A percentile compares a stretch with the other conserved stretches of the same genome.
Evolutionary conservation across 2,329 filamentous ascomycete species (phyloP).

Genomic region (Ascocoryne sarcoides): DNA sequence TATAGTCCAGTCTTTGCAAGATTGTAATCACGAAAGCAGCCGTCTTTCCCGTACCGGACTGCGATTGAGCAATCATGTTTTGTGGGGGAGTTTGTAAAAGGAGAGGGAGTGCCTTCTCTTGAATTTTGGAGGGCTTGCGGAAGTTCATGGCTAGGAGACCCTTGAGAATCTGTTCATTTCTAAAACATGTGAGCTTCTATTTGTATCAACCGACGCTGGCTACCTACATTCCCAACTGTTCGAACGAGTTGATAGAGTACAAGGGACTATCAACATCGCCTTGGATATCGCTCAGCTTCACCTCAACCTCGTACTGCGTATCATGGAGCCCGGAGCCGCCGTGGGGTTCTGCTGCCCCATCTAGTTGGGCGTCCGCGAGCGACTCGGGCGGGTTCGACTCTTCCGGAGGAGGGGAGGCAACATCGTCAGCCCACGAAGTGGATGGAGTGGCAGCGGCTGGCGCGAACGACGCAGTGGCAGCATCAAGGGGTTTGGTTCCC

Average conservation of each 20-base stretch:
- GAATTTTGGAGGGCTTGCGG: slow-evolving; percentile 93
- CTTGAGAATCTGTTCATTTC: slow-evolving; percentile 58
- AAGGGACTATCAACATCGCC: slow-evolving; percentile 79
- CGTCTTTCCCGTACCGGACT: slow-evolving; percentile 97
- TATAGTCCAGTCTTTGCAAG: slow-evolving; percentile 74
- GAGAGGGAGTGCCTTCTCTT: slow-evolving; percentile 86
- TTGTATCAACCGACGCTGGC: slow-evolving; percentile 1
- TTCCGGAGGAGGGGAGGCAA: slow-evolving; percentile 24
- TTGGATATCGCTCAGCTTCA: slow-evolving; percentile 85
- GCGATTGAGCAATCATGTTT: slow-evolving; percentile 98
- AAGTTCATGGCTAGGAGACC: slow-evolving; percentile 78
- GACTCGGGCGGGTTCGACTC: slow-evolving; percentile 3
- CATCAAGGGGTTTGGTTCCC: slow-evolving; percentile 12
- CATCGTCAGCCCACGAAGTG: slow-evolving; percentile 35
- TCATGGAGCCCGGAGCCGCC: slow-evolving; percentile 53
- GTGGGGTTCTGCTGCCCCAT: slow-evolving; percentile 35
- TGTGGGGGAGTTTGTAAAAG: slow-evolving; percentile 77
- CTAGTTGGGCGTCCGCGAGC: slow-evolving; percentile 29
- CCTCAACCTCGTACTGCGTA: slow-evolving; percentile 78
- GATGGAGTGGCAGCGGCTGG: slow-evolving; percentile 23
- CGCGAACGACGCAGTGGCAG: slow-evolving; percentile 10
- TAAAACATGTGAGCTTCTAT: slow-evolving; percentile 21
- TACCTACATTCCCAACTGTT: slow-evolving; percentile 75
- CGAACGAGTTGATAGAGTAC: slow-evolving; percentile 74
- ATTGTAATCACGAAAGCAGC: slow-evolving; percentile 93